Percentiles rank a stretch among this genome's conserved stretches.
Conservation (phyloP, 768 basidiomycete genomes). For the Lentinula lateritia region DNA sequence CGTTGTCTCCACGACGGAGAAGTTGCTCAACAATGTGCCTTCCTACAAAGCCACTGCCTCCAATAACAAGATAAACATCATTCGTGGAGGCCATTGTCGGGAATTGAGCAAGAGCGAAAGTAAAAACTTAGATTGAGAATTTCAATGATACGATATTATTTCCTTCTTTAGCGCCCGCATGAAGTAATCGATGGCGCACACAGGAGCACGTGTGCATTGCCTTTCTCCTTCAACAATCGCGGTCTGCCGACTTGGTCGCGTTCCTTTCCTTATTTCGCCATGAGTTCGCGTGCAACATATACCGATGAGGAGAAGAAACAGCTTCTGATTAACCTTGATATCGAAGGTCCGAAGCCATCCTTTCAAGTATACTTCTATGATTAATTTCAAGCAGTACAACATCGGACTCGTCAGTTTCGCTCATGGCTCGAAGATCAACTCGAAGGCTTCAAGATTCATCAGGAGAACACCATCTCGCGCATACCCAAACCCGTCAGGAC, state of each 20-base stretch:
- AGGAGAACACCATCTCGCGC: constrained; percentile 67
- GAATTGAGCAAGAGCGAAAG: not conserved
- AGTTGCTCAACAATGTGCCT: constrained; percentile 87
- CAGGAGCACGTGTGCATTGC: not conserved
- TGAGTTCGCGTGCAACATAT: constrained; percentile 21
- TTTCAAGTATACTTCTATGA: constrained; percentile 1
- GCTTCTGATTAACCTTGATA: constrained; percentile 70
- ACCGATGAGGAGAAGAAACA: constrained; percentile 70
- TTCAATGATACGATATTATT: constrained; percentile 2
- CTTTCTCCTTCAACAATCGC: not conserved
- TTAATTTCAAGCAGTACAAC: constrained; percentile 45
- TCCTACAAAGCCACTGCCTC: constrained; percentile 90
- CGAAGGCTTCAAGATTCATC: constrained; percentile 68
- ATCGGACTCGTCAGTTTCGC: constrained; percentile 69
- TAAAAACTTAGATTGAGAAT: not conserved
- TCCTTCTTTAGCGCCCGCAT: constrained; percentile 3
- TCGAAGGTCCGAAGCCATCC: constrained; percentile 53
- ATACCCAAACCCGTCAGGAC: constrained; percentile 71
- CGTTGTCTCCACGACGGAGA: constrained; percentile 69
- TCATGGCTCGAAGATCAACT: constrained; percentile 71
- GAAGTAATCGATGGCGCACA: not conserved
- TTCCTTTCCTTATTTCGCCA: constrained; percentile 15
- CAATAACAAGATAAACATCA: constrained; percentile 87
- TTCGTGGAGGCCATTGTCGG: constrained; percentile 10
- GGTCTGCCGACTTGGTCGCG: constrained; percentile 12